Evolutionary conservation across 1,139 yeast species (phyloP).

Genomic region (Yamadazyma songkhlaensis): DNA sequence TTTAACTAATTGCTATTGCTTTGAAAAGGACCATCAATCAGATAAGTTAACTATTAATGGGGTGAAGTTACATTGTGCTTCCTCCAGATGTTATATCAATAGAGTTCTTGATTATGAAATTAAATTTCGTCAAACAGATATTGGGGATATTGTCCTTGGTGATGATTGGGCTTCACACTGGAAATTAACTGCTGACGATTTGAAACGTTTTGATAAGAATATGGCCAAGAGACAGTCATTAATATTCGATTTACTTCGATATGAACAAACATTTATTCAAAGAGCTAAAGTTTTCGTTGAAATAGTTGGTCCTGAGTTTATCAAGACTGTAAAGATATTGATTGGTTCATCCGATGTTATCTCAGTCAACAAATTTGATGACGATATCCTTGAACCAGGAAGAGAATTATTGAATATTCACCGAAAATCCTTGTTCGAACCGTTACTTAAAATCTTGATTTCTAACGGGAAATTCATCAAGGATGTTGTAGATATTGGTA

Average conservation of each 20-base stretch:
- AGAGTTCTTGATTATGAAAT: conserved; percentile 35
- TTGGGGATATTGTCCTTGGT: conserved; percentile 37
- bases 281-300: conserved; percentile 66
- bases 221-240: conserved; percentile 70
- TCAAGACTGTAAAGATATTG: conserved; percentile 47
- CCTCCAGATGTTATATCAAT: conserved; percentile 38
- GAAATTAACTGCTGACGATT: conserved; percentile 58
- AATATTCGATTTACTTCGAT: conserved; percentile 70
- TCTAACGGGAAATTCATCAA: conserved; percentile 66
- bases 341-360: conserved; percentile 30
- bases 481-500: conserved; percentile 52
- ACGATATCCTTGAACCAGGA: conserved; percentile 61
- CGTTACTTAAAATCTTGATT: conserved; percentile 38
- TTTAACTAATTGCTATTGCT: conserved; percentile 36
- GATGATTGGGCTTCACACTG: conserved; percentile 78
- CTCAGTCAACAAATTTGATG: conserved; percentile 48
- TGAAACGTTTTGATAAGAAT: conserved; percentile 51
- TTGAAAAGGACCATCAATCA: conserved; percentile 24
- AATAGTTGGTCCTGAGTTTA: conserved; percentile 41
- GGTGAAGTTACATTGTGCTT: conserved; percentile 30
- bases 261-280: conserved; percentile 72
- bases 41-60: conserved; percentile 7
- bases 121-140: conserved; percentile 31
- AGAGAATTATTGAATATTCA: conserved; percentile 61
- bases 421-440: conserved; percentile 52